These are phyloP conservation scores for Pleurotus salmoneostramineus DNA, from an alignment of 768 basidiomycete genomes.

Conservation along the genomic window DNA sequence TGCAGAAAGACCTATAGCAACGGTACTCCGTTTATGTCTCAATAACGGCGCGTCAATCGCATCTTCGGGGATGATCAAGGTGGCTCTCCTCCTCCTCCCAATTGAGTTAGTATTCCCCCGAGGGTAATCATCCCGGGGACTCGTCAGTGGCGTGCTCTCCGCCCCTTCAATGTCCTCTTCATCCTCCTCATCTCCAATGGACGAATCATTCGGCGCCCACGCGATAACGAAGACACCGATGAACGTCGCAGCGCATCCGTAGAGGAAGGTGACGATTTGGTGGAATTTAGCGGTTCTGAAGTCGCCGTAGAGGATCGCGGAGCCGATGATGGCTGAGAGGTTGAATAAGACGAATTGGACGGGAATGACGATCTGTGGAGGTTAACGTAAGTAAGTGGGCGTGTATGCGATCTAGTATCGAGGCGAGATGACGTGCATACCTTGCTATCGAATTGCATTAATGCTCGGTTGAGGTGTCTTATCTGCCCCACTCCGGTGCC, in stretches of 20 bases:
- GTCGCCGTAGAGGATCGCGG: slow-evolving; percentile 91
- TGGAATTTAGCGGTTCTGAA: slow-evolving; percentile 82
- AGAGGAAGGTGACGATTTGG: slow-evolving; percentile 78
- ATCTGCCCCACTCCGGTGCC: slow-evolving; percentile 82
- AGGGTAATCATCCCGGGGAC: background rate
- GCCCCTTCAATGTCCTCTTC: slow-evolving; percentile 18
- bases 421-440: slow-evolving; percentile 27
- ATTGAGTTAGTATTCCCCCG: slow-evolving; percentile 1
- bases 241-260: slow-evolving; percentile 88
- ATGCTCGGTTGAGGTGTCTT: slow-evolving; percentile 76
- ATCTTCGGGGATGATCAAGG: slow-evolving; percentile 47
- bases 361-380: slow-evolving; percentile 77
- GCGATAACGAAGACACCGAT: slow-evolving; percentile 87
- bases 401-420: background rate
- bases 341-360: slow-evolving; percentile 95
- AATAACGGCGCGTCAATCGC: slow-evolving; percentile 41
- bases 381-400: background rate
- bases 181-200: slow-evolving; percentile 17
- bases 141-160: slow-evolving; percentile 2
- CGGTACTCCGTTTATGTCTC: slow-evolving; percentile 48
- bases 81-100: slow-evolving; percentile 32
- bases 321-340: slow-evolving; percentile 88
- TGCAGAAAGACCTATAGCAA: slow-evolving; percentile 70
- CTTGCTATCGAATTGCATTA: slow-evolving; percentile 94
- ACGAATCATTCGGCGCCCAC: slow-evolving; percentile 43